phyloP scores from a whole-genome alignment of 176 grass and related monocot genomes.

The Luzula sylvatica region DNA sequence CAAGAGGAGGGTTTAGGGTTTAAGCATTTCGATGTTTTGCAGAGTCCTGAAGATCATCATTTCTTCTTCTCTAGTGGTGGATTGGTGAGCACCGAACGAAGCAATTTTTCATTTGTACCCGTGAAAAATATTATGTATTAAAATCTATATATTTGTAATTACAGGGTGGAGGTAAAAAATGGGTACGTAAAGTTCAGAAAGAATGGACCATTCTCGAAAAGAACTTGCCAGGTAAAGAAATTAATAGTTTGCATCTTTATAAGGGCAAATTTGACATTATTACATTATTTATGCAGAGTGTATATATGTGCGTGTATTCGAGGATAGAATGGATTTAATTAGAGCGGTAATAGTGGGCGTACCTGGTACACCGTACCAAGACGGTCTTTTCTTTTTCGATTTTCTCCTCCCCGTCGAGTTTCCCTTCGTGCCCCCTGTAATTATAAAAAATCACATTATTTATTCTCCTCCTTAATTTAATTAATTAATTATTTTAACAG shows the following conservation, averaged over 20 bases:
- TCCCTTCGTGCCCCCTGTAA: slow-evolving; percentile 91
- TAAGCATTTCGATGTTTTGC: slow-evolving; percentile 84
- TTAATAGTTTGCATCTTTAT: neutral
- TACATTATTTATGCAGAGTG: slow-evolving; percentile 51
- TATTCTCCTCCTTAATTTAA: neutral
- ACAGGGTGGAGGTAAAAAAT: slow-evolving; percentile 78
- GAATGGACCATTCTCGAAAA: slow-evolving; percentile 99
- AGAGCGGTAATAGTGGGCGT: slow-evolving; percentile 93
- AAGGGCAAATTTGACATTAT: slow-evolving; percentile 3
- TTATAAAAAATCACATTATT: neutral
- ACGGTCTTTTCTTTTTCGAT: slow-evolving; percentile 98
- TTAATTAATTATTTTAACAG: slow-evolving; percentile 28
- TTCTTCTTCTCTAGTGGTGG: slow-evolving; percentile 45
- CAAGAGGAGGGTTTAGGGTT: slow-evolving; percentile 39
- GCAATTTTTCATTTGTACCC: neutral
- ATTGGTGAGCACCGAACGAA: no score
- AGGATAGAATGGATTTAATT: slow-evolving; percentile 89
- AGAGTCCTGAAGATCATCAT: slow-evolving; percentile 72
- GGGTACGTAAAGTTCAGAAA: slow-evolving; percentile 90
- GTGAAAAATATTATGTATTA: neutral
- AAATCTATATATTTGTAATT: slow-evolving; percentile 13
- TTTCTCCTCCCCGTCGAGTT: slow-evolving; percentile 86
- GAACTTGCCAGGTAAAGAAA: slow-evolving; percentile 66
- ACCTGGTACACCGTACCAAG: slow-evolving; percentile 90
- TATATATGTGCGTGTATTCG: slow-evolving; percentile 95